Conservation (phyloP, 441 rosid genomes). For the Geranium incanum region DNA sequence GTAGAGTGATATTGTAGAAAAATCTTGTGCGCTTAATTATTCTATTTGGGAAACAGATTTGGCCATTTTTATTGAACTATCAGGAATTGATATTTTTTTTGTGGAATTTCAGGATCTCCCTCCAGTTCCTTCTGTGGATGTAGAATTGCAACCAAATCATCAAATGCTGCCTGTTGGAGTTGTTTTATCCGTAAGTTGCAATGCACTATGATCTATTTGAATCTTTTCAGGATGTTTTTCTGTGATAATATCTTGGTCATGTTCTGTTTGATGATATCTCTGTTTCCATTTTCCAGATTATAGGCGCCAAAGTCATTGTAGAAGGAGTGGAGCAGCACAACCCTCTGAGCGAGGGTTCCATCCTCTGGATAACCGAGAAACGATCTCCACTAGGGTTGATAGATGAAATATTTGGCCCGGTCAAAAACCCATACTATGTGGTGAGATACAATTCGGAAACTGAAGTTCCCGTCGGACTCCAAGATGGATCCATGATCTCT, state of each 20-base stretch:
- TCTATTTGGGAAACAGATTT: background rate
- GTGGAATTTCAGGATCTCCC: conserved; percentile 58
- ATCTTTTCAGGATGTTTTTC: conserved; percentile 14
- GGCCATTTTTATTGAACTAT: conserved; percentile 2
- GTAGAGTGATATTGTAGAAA: background rate
- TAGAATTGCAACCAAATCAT: conserved; percentile 56
- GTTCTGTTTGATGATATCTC: conserved; percentile 8
- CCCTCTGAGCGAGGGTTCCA: conserved; percentile 83
- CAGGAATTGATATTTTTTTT: conserved; percentile 1
- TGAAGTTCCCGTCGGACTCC: conserved; percentile 59
- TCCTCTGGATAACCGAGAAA: conserved; percentile 71
- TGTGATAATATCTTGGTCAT: background rate
- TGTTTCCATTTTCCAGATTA: conserved; percentile 38
- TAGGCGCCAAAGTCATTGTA: conserved; percentile 71
- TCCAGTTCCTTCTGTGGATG: conserved; percentile 67
- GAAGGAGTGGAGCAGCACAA: conserved; percentile 75
- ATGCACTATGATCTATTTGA: conserved; percentile 10
- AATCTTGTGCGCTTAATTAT: background rate
- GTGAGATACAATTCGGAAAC: conserved; percentile 86
- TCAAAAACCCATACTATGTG: conserved; percentile 69
- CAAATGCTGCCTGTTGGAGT: conserved; percentile 64
- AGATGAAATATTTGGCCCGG: conserved; percentile 97
- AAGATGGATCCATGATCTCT: conserved; percentile 57
- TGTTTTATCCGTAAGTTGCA: conserved; percentile 55
- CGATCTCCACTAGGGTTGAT: conserved; percentile 64